phyloP scores from a whole-genome alignment of 345 rosid genomes.

The Brassica cretica region DNA sequence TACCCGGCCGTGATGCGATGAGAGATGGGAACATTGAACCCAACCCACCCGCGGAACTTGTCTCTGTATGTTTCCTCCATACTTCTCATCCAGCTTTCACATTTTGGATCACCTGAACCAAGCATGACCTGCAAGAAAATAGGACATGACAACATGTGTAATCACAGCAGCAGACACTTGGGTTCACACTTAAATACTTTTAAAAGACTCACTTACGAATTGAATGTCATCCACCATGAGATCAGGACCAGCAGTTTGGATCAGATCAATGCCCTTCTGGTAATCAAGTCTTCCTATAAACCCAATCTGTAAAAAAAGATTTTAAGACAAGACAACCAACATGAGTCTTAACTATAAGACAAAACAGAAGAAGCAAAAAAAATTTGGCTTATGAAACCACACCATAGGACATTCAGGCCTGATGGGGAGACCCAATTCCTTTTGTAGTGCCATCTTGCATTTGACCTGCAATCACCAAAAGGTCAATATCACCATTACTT shows the following conservation, averaged over 20 bases:
- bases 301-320: conserved; percentile 59
- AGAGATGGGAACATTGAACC: conserved; percentile 87
- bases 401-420: conserved; percentile 89
- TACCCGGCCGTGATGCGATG: conserved; percentile 98
- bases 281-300: conserved; percentile 94
- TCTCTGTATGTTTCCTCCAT: conserved; percentile 66
- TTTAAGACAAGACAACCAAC: neutral
- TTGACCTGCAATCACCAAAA: conserved; percentile 51
- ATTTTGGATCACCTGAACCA: conserved; percentile 81
- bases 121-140: conserved; percentile 76
- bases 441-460: conserved; percentile 86
- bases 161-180: neutral
- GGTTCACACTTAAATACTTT: neutral
- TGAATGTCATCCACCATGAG: conserved; percentile 87
- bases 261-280: conserved; percentile 93
- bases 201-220: conserved; percentile 67
- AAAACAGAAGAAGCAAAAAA: neutral
- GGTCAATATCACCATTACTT: conserved; percentile 32
- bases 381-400: conserved; percentile 24
- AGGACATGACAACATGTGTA: neutral
- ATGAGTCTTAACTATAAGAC: conserved; percentile 1
- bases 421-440: conserved; percentile 85
- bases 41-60: conserved; percentile 96
- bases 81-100: conserved; percentile 85
- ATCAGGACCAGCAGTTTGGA: conserved; percentile 65